Conservation (phyloP, 306 rosid species). For the Fragaria nilgerrensis region DNA sequence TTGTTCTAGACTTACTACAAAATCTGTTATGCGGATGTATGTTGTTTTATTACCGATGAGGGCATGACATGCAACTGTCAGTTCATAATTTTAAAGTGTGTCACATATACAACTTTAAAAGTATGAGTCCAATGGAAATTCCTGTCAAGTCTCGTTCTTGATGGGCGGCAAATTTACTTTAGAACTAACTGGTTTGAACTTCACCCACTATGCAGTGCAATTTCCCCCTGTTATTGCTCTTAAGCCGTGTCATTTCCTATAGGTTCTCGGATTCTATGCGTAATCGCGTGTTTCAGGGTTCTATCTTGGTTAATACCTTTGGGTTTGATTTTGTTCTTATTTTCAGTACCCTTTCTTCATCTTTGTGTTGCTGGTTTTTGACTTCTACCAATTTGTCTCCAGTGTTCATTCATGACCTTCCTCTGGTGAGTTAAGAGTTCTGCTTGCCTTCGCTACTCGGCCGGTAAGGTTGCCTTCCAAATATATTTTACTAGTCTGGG, state of each 20-base stretch:
- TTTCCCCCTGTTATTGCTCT: background rate
- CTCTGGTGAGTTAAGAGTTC: background rate
- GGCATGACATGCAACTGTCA: background rate
- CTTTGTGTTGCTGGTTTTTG: background rate
- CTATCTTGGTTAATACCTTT: background rate
- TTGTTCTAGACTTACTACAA: too few species aligned
- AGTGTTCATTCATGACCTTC: conserved; percentile 5
- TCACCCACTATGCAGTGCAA: background rate
- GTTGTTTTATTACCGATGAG: background rate
- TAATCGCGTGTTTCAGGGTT: background rate
- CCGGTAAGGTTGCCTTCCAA: conserved; percentile 16
- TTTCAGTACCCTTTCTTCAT: background rate
- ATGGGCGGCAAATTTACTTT: background rate
- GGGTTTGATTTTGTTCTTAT: background rate
- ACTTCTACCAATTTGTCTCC: background rate
- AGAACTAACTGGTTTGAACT: background rate
- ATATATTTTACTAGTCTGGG: background rate
- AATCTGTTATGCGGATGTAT: background rate
- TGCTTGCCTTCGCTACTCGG: background rate
- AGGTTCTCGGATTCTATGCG: background rate
- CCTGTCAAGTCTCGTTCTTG: background rate
- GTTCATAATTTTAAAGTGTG: background rate
- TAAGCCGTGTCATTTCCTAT: background rate
- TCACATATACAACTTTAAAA: background rate
- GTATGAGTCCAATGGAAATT: background rate